phyloP scores from a whole-genome alignment of 1,284 basidiomycete species.

The Irpex rosettiformis region DNA sequence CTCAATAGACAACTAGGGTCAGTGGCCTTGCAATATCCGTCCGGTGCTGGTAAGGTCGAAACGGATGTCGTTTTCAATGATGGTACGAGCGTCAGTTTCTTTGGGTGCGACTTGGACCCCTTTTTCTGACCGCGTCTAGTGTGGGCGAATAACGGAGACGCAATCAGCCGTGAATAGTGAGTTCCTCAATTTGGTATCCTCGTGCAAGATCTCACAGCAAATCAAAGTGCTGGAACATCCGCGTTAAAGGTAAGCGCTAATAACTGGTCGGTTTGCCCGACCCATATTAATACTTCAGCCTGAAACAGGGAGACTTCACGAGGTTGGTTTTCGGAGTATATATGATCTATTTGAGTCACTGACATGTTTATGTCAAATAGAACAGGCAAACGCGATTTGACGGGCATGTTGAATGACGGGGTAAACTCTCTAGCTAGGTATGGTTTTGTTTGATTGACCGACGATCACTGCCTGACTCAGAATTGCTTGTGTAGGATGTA shows the following conservation, averaged over 20 bases:
- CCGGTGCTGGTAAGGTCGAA: constrained; percentile 47
- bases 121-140: constrained; percentile 40
- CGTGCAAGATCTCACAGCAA: constrained; percentile 2
- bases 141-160: constrained; percentile 96
- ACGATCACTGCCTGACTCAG: not conserved
- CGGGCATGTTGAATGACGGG: constrained; percentile 90
- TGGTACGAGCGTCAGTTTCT: constrained; percentile 39
- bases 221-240: constrained; percentile 75
- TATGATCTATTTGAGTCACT: not conserved
- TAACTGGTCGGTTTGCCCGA: not conserved
- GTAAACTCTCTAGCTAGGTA: constrained; percentile 85
- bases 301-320: constrained; percentile 83
- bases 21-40: constrained; percentile 62
- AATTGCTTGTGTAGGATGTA: constrained; percentile 55
- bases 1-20: constrained; percentile 80
- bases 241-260: constrained; percentile 71
- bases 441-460: not conserved
- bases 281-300: constrained; percentile 4
- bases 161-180: constrained; percentile 83
- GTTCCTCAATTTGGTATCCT: constrained; percentile 25
- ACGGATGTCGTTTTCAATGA: constrained; percentile 86
- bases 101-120: constrained; percentile 3
- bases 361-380: constrained; percentile 32
- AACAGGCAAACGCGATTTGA: constrained; percentile 91
- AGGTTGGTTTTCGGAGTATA: constrained; percentile 40